Conservation (phyloP, 163 green algal genomes). For the Scenedesmus sp. region DNA sequence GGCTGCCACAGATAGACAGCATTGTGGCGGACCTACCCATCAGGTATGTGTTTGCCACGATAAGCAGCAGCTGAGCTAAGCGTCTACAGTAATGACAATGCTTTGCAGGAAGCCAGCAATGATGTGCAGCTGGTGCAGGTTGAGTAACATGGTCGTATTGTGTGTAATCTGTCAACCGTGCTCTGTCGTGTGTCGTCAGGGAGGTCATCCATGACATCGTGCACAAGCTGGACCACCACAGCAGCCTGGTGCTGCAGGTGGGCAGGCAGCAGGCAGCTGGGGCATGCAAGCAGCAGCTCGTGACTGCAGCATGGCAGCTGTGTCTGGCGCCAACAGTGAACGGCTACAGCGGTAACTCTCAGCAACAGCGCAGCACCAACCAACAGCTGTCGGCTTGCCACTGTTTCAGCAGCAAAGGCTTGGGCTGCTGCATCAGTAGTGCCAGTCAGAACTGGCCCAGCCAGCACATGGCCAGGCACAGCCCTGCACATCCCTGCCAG, state of each 20-base stretch:
- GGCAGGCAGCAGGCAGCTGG: neutral
- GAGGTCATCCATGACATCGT: constrained; percentile 59
- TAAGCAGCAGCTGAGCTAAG: neutral
- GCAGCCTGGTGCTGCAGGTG: constrained; percentile 65
- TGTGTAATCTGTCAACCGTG: no score
- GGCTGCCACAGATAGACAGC: neutral
- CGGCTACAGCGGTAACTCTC: neutral
- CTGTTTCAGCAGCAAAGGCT: neutral
- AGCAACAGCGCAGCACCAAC: neutral
- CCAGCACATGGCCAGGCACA: neutral
- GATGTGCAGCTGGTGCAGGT: neutral
- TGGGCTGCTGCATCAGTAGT: neutral
- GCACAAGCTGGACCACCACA: constrained; percentile 56
- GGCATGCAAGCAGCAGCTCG: neutral
- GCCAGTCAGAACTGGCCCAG: neutral
- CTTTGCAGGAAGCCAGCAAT: neutral
- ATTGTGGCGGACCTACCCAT: constrained; percentile 38
- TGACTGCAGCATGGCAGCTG: neutral
- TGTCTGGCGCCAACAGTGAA: neutral
- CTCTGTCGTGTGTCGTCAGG: constrained; percentile 18
- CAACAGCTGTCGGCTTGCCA: neutral
- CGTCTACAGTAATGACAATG: neutral
- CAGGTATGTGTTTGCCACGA: neutral
- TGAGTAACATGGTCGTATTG: neutral
- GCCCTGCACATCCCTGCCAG: neutral